Evolutionary conservation across 2,329 filamentous ascomycete species (phyloP), one percentile per base, ranked within the genome.

Genomic region (Didymella arachidicola): DNA sequence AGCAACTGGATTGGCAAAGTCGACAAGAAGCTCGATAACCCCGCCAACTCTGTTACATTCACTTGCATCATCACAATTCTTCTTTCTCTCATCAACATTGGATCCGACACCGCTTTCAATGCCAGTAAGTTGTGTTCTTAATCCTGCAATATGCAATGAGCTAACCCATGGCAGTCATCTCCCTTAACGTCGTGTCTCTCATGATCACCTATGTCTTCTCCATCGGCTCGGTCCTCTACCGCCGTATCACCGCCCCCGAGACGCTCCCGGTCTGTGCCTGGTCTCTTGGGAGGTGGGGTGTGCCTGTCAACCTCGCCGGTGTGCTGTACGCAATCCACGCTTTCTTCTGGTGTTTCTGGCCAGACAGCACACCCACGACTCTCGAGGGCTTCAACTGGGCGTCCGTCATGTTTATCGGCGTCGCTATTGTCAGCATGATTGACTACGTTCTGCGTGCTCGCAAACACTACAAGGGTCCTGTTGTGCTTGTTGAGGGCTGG

Each of bases 261-360:
- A 70, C 75, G 6, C 71, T 81, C 6, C 77, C 77, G 12, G 55
- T 62, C 44, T 74, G 75, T 47, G 68, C 72, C 27, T 80, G 76
- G 75, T 76, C 71, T 16, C 72, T 80, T 7, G 78, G 79, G 19
- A 65, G 59, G 34, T 79, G 65, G 65, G 78, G 77, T 8, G 60
- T 79, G 1, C 66, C 72, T 2, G 63, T 80, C 62, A 80, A 80
- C 60, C 43, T 70, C n/a, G 59, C 62, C 0, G 77, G 75, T 5
- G 53, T 80, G 7, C 47, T 76, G 10, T 81, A 78, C 52, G 61
- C 70, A 3, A 55, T 62, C 3, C 75, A 76, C 53, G 72, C 74
- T 5, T 78, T 79, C 59, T 79, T 80, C 60, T 80, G 77, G 76
- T 72, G 72, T 30, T 78, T 79, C 63, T 79, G 76, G 76, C 78